Percentiles rank a stretch among this genome's conserved stretches.
Evolutionary conservation across 1,284 basidiomycete species (phyloP).

Genomic region (Ceratobasidium sp.): DNA sequence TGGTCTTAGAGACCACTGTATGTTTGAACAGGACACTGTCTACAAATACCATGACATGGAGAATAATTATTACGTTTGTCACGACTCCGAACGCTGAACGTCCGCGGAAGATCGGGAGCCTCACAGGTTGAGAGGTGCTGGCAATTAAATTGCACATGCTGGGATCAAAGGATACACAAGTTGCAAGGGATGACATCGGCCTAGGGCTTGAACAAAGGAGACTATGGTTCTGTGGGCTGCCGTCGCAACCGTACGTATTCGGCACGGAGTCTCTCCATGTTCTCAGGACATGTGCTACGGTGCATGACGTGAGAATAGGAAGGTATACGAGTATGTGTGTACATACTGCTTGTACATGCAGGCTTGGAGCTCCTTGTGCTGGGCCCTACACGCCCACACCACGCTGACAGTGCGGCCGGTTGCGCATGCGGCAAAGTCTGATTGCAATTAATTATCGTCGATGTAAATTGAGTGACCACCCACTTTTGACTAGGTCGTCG

Average conservation of each 20-base stretch:
- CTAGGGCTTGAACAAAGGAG: slow-evolving; percentile 7
- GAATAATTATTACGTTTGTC: slow-evolving; percentile 38
- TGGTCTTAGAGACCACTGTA: slow-evolving; percentile 5
- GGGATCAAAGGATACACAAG: slow-evolving; percentile 29
- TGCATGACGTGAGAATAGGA: not conserved
- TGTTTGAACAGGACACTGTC: slow-evolving; percentile 27
- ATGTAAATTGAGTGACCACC: not conserved
- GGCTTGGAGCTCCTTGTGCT: slow-evolving; percentile 73
- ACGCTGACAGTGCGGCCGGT: slow-evolving; percentile 81
- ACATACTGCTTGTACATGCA: slow-evolving; percentile 85
- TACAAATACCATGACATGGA: not conserved
- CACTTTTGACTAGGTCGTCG: slow-evolving; percentile 77
- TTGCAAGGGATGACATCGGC: slow-evolving; percentile 4
- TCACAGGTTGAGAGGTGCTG: slow-evolving; percentile 16
- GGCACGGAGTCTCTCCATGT: slow-evolving; percentile 71
- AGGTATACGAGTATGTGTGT: not conserved
- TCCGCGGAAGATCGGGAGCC: slow-evolving; percentile 36
- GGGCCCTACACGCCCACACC: slow-evolving; percentile 78
- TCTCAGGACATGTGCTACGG: slow-evolving; percentile 69
- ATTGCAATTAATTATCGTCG: slow-evolving; percentile 10
- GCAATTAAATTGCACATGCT: slow-evolving; percentile 29
- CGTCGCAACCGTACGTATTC: slow-evolving; percentile 73
- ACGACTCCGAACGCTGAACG: not conserved
- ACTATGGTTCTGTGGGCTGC: slow-evolving; percentile 17
- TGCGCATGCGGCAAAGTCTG: slow-evolving; percentile 86